A percentile compares a stretch with the other conserved stretches of the same genome.
Evolutionary conservation across 2,329 filamentous ascomycete genomes (phyloP).

Genomic region (Colletotrichum siamense): DNA sequence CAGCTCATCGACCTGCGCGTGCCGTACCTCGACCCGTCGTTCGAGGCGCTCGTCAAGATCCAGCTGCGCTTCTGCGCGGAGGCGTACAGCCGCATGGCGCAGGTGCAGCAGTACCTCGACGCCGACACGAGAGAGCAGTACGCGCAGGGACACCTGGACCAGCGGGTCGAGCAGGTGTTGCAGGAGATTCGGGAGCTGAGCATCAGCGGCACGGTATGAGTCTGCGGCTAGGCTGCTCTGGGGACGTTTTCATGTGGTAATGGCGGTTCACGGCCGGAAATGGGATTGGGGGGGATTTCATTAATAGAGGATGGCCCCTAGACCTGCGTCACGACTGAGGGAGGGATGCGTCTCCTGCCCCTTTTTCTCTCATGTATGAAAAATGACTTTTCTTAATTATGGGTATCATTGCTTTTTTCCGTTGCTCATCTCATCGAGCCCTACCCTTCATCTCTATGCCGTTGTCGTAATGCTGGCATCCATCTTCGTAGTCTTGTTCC

Average conservation of each 20-base stretch:
- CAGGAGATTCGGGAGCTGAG: constrained; percentile 97
- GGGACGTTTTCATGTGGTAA: not conserved
- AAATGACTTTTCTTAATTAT: constrained; percentile 15
- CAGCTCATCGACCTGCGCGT: constrained; percentile 97
- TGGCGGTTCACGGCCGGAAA: not conserved
- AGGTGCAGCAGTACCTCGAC: constrained; percentile 98
- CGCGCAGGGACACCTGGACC: constrained; percentile 89
- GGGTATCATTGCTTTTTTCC: constrained; percentile 13
- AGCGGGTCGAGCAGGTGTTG: constrained; percentile 90
- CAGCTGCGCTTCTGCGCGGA: constrained; percentile 97
- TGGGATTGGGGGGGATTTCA: not conserved
- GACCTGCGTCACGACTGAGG: not conserved
- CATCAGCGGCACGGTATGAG: constrained; percentile 76
- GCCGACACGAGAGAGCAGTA: constrained; percentile 96
- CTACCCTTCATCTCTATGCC: not conserved
- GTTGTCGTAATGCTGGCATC: not conserved
- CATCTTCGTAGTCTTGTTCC: not conserved
- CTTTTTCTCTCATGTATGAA: constrained; percentile 12
- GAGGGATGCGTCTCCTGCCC: not conserved
- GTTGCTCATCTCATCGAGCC: not conserved
- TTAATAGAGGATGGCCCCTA: constrained; percentile 8
- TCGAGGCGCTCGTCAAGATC: constrained; percentile 98
- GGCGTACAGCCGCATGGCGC: constrained; percentile 96
- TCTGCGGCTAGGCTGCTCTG: not conserved
- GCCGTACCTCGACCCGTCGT: constrained; percentile 94